phyloP scores from a whole-genome alignment of 768 basidiomycete genomes.

The Filobasidium wieringae region DNA sequence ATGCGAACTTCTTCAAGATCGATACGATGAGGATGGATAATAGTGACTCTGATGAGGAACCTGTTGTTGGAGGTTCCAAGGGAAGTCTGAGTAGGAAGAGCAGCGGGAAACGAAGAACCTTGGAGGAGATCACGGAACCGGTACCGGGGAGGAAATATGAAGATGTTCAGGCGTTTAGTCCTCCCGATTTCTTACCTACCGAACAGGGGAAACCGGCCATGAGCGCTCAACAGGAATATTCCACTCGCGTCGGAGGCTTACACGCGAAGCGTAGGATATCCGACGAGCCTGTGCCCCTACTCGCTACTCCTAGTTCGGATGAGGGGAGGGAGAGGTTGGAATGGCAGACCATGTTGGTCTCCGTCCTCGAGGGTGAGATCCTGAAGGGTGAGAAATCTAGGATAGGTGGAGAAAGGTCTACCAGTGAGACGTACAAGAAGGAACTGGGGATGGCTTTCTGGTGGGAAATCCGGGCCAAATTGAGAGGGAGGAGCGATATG shows the following conservation, averaged over 20 bases:
- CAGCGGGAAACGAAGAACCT: not conserved
- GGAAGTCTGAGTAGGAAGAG: not conserved
- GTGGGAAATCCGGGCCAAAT: conserved; percentile 78
- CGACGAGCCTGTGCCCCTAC: not conserved
- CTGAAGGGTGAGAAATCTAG: conserved; percentile 89
- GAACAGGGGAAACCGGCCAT: not conserved
- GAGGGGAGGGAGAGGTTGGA: conserved; percentile 74
- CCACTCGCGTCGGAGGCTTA: not conserved
- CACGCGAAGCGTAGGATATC: conserved; percentile 1
- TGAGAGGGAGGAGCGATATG: conserved; percentile 63
- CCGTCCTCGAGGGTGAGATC: conserved; percentile 86
- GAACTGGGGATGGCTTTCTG: conserved; percentile 48
- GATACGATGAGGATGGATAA: conserved; percentile 9
- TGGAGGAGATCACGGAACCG: conserved; percentile 11
- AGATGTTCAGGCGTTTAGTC: not conserved
- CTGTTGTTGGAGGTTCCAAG: not conserved
- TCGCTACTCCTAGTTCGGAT: conserved; percentile 54
- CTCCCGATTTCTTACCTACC: not conserved
- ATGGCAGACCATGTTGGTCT: conserved; percentile 92
- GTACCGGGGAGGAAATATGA: not conserved
- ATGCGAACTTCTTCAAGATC: conserved; percentile 21
- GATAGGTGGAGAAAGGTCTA: conserved; percentile 68
- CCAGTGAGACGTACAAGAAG: conserved; percentile 41
- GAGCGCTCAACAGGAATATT: not conserved
- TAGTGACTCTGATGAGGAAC: conserved; percentile 14